phyloP scores from a whole-genome alignment of 768 basidiomycete species.

The Podaxis sp. region DNA sequence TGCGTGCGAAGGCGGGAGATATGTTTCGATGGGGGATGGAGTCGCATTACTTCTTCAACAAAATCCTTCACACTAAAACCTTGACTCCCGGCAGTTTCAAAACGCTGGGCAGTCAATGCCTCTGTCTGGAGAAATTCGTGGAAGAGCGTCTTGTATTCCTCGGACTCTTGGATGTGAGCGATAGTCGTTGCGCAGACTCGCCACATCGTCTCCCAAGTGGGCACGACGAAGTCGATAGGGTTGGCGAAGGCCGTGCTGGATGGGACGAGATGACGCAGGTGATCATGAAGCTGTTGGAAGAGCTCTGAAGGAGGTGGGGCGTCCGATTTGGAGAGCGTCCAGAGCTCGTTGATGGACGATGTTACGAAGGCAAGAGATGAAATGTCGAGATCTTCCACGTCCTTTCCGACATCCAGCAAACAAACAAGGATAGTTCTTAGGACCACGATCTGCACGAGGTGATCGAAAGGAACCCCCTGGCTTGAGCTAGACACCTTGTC shows the following conservation, averaged over 20 bases:
- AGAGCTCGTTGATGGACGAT: constrained; percentile 42
- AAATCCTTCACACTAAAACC: constrained; percentile 35
- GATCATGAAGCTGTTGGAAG: constrained; percentile 33
- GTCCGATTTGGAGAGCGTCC: constrained; percentile 43
- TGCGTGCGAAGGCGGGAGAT: constrained; percentile 34
- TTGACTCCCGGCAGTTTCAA: constrained; percentile 20
- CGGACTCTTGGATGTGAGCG: constrained; percentile 34
- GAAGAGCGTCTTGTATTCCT: constrained; percentile 13
- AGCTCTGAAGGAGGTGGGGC: constrained; percentile 29
- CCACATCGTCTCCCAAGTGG: constrained; percentile 65
- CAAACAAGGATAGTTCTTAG: constrained; percentile 42
- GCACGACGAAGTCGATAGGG: constrained; percentile 54
- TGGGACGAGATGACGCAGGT: constrained; percentile 42
- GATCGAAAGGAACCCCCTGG: constrained; percentile 29
- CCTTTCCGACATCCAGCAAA: constrained; percentile 34
- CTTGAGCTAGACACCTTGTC: background rate
- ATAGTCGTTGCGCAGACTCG: constrained; percentile 49
- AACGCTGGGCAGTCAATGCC: constrained; percentile 29
- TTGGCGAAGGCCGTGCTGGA: constrained; percentile 30
- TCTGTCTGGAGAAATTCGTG: constrained; percentile 37
- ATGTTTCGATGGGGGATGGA: constrained; percentile 51
- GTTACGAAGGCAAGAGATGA: constrained; percentile 38
- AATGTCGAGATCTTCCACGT: constrained; percentile 28
- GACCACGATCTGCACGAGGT: constrained; percentile 43
- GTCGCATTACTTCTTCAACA: constrained; percentile 45